Evolutionary conservation across 176 grass and related monocot species (phyloP).

Genomic region (Avena insularis): DNA sequence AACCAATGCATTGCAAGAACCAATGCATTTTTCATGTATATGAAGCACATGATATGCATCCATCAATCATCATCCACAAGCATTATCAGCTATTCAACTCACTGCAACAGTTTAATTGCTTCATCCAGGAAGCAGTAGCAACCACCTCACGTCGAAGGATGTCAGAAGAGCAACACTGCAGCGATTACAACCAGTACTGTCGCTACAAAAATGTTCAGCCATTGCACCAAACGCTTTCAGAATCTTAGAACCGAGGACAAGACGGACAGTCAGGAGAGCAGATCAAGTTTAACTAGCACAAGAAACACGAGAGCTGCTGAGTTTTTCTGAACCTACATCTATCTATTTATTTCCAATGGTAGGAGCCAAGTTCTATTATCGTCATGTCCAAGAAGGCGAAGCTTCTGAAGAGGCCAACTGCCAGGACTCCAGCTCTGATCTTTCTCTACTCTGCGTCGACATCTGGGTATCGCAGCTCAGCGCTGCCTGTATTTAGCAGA

Average conservation of each 20-base stretch:
- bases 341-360: background rate
- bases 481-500: background rate
- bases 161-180: constrained; percentile 1
- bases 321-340: background rate
- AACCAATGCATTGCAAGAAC: background rate
- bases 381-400: background rate
- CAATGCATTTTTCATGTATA: background rate
- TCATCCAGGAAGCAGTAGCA: background rate
- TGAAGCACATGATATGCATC: background rate
- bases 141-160: background rate
- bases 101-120: background rate
- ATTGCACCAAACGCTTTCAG: background rate
- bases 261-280: background rate
- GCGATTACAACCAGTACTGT: background rate
- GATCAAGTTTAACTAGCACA: constrained; percentile 18
- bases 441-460: background rate
- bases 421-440: background rate
- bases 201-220: background rate
- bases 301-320: background rate
- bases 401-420: constrained; percentile 14
- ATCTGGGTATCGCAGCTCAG: background rate
- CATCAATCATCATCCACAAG: background rate
- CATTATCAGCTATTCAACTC: background rate
- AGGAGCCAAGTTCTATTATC: background rate
- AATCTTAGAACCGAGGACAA: background rate